Base-by-base conservation (phyloP, 106 monocot genomes). In the Dioscorea alata region DNA sequence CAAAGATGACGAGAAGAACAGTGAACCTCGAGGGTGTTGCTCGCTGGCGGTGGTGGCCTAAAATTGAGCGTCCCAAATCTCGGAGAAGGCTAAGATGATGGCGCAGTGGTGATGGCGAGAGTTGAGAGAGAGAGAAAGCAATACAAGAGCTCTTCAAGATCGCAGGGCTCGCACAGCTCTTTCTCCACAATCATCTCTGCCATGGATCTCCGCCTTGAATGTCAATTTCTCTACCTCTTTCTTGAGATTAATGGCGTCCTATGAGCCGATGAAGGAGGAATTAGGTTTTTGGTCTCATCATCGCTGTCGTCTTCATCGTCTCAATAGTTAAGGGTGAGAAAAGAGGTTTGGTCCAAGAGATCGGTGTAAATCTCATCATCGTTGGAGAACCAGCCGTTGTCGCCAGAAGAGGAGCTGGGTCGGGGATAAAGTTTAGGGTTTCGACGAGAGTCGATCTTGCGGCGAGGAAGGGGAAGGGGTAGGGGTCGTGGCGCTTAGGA, bases 101-200 rank as follows among this genome's bases (percentile, higher is more conserved):
- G 76, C 80, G 20, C 42, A 20, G 19, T 89, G 85, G 63, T 94
- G 94, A 57, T 56, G 79, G 2, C 22, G 22, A 6, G 81, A 80
- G 76, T 94, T 94, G n/a, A n/a, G 72, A 94, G 80, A 1, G 84
- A 75, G 50, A 94, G 76, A 65, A 87, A 87, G 87, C 85, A 94
- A 6, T 68, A 82, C 19, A 94, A 76, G 35, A 94, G 80, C 71
- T 79, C 78, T 67, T 85, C 84, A 60, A 94, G 78, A 94, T n/a
- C n/a, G n/a, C n/a, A n/a, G n/a, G n/a, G n/a, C n/a, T n/a, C n/a
- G n/a, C n/a, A n/a, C n/a, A n/a, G 82, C 65, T 74, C 74, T 75
- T 86, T 87, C 81, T 88, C 94, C 63, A 78, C 72, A 60, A 94
- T 79, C 94, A 94, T 94, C 78, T 94, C 94, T 71, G 74, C 76